phyloP scores from a whole-genome alignment of 306 rosid species.

The Cicer judaicum region DNA sequence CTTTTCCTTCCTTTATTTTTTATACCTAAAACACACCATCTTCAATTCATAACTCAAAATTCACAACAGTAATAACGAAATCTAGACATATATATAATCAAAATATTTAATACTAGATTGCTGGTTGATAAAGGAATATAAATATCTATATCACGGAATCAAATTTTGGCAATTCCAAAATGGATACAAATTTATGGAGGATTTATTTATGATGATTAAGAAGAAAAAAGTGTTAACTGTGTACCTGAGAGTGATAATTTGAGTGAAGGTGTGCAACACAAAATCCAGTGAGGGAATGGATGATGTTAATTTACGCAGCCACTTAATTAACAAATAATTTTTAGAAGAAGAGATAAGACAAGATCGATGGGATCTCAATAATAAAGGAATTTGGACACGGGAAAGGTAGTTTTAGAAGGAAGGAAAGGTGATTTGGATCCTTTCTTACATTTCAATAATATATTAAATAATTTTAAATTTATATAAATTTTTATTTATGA shows the following conservation, averaged over 20 bases:
- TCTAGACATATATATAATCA: neutral
- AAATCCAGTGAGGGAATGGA: neutral
- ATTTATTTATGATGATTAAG: neutral
- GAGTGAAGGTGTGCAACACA: slow-evolving; percentile 8
- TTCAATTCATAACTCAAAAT: slow-evolving; percentile 8
- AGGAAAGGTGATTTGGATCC: no score
- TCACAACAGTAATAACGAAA: neutral
- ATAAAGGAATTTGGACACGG: no score
- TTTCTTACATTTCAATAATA: no score
- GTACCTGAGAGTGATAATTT: slow-evolving; percentile 34
- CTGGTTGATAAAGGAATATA: neutral
- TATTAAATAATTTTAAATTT: no score
- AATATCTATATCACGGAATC: neutral
- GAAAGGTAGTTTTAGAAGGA: no score
- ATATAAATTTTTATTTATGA: no score
- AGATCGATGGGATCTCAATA: neutral
- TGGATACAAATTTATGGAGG: neutral
- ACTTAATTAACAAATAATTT: neutral
- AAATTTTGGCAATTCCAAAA: neutral
- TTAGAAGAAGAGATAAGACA: neutral
- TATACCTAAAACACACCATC: slow-evolving; percentile 11
- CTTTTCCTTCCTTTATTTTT: neutral
- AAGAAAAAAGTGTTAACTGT: neutral
- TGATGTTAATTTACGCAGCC: neutral
- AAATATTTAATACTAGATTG: neutral